Conservation (phyloP, 805 yeast genomes). For the Priceomyces carsonii region DNA sequence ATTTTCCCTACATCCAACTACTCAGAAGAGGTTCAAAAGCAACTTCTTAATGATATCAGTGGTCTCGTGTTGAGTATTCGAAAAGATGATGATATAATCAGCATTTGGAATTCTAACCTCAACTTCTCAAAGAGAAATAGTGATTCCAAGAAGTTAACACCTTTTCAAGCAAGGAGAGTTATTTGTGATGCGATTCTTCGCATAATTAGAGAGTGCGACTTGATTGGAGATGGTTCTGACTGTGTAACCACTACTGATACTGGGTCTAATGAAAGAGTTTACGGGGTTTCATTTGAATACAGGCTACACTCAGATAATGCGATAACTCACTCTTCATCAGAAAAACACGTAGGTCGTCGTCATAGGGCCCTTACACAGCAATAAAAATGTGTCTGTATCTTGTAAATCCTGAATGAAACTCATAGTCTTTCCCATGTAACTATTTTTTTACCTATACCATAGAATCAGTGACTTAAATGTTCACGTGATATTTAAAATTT, state of each 20-base stretch:
- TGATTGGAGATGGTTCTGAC: conserved; percentile 38
- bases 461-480: no score
- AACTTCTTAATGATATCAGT: conserved; percentile 50
- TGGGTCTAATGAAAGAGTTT: conserved; percentile 42
- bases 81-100: conserved; percentile 57
- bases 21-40: conserved; percentile 35
- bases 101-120: conserved; percentile 61
- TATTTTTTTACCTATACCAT: no score
- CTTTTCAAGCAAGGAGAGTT: conserved; percentile 45
- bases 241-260: conserved; percentile 30
- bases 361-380: no score
- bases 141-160: conserved; percentile 31
- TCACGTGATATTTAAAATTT: conserved; percentile 5
- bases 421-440: no score
- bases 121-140: conserved; percentile 27
- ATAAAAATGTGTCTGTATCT: no score
- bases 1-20: conserved; percentile 38
- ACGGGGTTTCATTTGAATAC: conserved; percentile 48
- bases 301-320: conserved; percentile 44
- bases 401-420: no score
- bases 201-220: conserved; percentile 49
- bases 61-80: conserved; percentile 63
- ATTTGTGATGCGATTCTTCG: conserved; percentile 48
- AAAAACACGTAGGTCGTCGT: conserved; percentile 8
- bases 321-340: conserved; percentile 11